phyloP scores from a whole-genome alignment of 768 basidiomycete species.

The Pisolithus microcarpus region DNA sequence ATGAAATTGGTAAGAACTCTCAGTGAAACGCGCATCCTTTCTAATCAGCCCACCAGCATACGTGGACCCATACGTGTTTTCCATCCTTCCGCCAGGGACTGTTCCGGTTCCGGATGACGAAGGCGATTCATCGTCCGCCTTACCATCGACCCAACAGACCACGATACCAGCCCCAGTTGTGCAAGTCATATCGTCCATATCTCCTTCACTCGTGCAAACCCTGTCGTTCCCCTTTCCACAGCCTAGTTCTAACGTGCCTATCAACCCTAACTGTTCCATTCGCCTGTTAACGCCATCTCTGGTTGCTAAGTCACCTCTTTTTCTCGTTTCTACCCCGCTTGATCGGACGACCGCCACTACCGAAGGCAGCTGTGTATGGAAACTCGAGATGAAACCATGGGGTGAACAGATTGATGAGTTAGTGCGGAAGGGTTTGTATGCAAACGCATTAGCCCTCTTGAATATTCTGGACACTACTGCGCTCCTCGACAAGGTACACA shows the following conservation, averaged over 20 bases:
- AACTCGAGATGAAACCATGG: slow-evolving; percentile 64
- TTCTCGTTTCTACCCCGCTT: slow-evolving; percentile 63
- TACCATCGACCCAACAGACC: slow-evolving; percentile 20
- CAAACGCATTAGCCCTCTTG: slow-evolving; percentile 71
- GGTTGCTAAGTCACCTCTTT: slow-evolving; percentile 45
- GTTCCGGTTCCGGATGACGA: slow-evolving; percentile 31
- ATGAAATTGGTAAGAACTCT: slow-evolving; percentile 57
- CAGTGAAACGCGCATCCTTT: slow-evolving; percentile 54
- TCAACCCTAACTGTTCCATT: slow-evolving; percentile 39
- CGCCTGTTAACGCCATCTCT: slow-evolving; percentile 59
- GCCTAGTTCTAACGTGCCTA: slow-evolving; percentile 19
- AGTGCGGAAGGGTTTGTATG: slow-evolving; percentile 57
- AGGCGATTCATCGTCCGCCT: slow-evolving; percentile 4
- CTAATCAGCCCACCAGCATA: slow-evolving; percentile 64
- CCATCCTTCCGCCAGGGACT: slow-evolving; percentile 64
- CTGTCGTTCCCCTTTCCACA: slow-evolving; percentile 56
- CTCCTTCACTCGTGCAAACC: slow-evolving; percentile 52
- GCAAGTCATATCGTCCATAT: slow-evolving; percentile 67
- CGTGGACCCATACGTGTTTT: slow-evolving; percentile 71
- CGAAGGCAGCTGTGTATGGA: slow-evolving; percentile 79
- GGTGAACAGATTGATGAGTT: slow-evolving; percentile 81
- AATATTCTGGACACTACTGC: slow-evolving; percentile 55
- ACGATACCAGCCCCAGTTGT: slow-evolving; percentile 53
- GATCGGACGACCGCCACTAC: slow-evolving; percentile 58
- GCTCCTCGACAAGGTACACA: slow-evolving; percentile 56